Base-by-base conservation (phyloP, 2,329 filamentous ascomycete species). In the Colletotrichum coccodes region DNA sequence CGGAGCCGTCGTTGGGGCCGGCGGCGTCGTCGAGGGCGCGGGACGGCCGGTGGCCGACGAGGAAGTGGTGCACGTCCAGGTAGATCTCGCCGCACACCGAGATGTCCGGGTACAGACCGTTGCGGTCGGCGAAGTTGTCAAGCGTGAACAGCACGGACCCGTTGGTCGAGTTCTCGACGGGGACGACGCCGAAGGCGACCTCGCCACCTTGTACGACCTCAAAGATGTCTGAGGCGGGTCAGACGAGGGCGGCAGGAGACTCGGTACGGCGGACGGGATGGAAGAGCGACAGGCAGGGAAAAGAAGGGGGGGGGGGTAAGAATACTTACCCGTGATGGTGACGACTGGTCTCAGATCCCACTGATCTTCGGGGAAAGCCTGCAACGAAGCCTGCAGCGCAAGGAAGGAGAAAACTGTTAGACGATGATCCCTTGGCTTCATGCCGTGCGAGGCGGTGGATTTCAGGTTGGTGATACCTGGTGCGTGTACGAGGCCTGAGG, bases 151-250 rank as follows among this genome's bases (percentile, higher is more conserved):
- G 90, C 57, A 99, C 96, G 62, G 92, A 91, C 75, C 96, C 96
- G 80, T 98, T 97, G 77, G 94, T 95, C 46, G 93, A 97, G 84
- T 99, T 99, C 78, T 98, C 95, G 80, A 97, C 95, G 7, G 96
- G 96, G 2, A 98, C 92, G 36, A 98, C 92, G 73, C 95, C 96
- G 64, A 91, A 91, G 60, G 87, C 81, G 0, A 89, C 89, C 50
- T 83, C 77, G 66, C 88, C 86, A 42, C 85, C 84, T 76, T 97
- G 94, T 6, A 97, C 92, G 18, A 90, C 86, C 58, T 90, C 85
- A 79, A 98, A 97, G 74, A 97, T 90, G 76, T 96, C 94, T 91
- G 72, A 21, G 54, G 28, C 42, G 26, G 28, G 63, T 67, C 57
- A 67, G 57, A 60, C 23, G 21, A 11, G 32, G n/a, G 18, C 32